These are phyloP conservation scores for Phytopythium cucurbitacearum DNA, from an alignment of 352 stramenopile genomes.

Conservation along the genomic window DNA sequence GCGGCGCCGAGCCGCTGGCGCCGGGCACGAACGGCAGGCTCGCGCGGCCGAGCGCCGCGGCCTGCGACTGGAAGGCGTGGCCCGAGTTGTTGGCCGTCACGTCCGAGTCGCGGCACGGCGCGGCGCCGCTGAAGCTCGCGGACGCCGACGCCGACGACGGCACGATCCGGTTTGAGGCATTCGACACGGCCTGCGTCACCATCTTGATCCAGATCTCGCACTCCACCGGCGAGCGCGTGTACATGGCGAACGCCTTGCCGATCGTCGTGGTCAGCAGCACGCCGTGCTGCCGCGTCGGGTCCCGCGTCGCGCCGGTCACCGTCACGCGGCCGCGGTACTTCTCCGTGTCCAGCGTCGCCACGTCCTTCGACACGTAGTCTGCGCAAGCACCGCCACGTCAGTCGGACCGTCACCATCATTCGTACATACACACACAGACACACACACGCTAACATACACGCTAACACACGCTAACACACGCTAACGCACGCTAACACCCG, in stretches of 20 bases:
- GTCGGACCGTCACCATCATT: neutral
- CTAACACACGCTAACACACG: neutral
- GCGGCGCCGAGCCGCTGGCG: neutral
- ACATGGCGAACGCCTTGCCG: conserved; percentile 84
- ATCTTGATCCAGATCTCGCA: conserved; percentile 85
- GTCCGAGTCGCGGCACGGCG: conserved; percentile 58
- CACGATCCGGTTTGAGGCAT: conserved; percentile 16
- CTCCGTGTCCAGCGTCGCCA: conserved; percentile 73
- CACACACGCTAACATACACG: neutral
- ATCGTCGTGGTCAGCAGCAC: conserved; percentile 85
- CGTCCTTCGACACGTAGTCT: conserved; percentile 79
- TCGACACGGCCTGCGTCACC: conserved; percentile 71
- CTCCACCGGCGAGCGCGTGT: conserved; percentile 76
- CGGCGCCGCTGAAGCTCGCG: conserved; percentile 44
- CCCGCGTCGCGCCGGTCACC: conserved; percentile 62
- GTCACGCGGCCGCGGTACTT: conserved; percentile 81
- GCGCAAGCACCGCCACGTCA: neutral
- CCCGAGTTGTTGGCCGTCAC: conserved; percentile 18
- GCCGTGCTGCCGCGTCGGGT: conserved; percentile 63
- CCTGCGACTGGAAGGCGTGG: conserved; percentile 13
- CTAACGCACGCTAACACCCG: neutral
- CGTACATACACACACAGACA: neutral
- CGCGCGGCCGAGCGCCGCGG: conserved; percentile 9
- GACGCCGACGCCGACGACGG: conserved; percentile 38
- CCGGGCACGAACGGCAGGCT: conserved; percentile 12